These are phyloP conservation scores for Brassica juncea DNA, from an alignment of 345 rosid species.

Conservation along the genomic window DNA sequence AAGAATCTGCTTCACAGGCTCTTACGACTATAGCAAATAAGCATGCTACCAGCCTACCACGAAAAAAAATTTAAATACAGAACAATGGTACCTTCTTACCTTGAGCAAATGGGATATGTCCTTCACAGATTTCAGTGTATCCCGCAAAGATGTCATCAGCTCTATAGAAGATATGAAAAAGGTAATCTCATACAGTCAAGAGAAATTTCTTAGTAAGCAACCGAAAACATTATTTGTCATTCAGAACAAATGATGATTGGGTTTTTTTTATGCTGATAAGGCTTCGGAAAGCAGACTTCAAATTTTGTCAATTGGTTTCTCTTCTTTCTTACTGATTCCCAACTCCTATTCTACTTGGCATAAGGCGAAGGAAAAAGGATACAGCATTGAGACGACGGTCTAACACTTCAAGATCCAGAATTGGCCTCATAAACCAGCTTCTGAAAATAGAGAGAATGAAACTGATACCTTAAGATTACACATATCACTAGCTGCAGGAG, in stretches of 20 bases:
- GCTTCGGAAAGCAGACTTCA: conserved; percentile 17
- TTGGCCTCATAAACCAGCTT: conserved; percentile 97
- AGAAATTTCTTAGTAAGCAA: conserved; percentile 24
- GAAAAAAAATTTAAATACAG: conserved; percentile 1
- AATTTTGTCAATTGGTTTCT: not conserved
- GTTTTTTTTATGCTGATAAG: not conserved
- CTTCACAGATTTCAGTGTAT: conserved; percentile 86
- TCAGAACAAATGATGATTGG: conserved; percentile 4
- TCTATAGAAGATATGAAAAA: conserved; percentile 82
- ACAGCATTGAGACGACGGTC: conserved; percentile 83
- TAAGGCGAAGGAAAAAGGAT: conserved; percentile 57
- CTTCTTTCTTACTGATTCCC: conserved; percentile 12
- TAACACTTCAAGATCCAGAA: conserved; percentile 71
- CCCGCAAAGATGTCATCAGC: conserved; percentile 72
- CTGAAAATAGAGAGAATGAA: conserved; percentile 47
- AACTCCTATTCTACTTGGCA: conserved; percentile 24
- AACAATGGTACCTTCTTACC: conserved; percentile 47
- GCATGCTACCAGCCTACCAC: not conserved
- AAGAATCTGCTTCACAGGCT: not conserved
- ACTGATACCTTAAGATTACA: conserved; percentile 15
- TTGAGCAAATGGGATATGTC: conserved; percentile 76
- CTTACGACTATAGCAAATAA: conserved; percentile 16
- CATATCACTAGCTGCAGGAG: conserved; percentile 3
- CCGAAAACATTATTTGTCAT: not conserved
- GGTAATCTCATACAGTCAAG: conserved; percentile 73